These are phyloP conservation scores for Aspergillus olivimuriae DNA, from an alignment of 495 filamentous ascomycete genomes.

Conservation along the genomic window DNA sequence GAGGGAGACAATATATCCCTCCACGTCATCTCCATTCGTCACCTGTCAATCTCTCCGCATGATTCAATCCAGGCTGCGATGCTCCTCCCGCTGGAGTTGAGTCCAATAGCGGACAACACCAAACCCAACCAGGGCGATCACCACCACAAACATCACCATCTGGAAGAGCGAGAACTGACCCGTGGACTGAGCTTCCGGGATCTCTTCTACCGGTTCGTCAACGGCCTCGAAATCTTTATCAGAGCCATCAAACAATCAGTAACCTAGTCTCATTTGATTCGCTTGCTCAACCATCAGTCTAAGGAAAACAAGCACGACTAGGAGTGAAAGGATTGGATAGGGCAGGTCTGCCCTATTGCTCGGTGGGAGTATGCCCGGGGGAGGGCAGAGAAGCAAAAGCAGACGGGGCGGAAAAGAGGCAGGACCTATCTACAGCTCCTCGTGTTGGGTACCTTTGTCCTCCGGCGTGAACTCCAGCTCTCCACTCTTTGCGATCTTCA, in stretches of 20 bases:
- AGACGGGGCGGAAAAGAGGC: too few relatives aligned
- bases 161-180: conserved; percentile 3
- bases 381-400: too few relatives aligned
- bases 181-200: conserved; percentile 10
- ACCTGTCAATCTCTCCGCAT: too few relatives aligned
- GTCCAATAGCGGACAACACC: neutral
- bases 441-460: conserved; percentile 86
- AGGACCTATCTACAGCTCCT: conserved; percentile 82
- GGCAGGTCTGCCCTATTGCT: too few relatives aligned
- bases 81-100: neutral
- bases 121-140: neutral
- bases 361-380: too few relatives aligned
- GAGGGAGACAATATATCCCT: too few relatives aligned
- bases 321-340: neutral
- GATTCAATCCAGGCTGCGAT: neutral
- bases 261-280: conserved; percentile 11
- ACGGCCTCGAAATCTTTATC: conserved; percentile 7
- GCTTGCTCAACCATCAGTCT: neutral
- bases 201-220: conserved; percentile 9
- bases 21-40: too few relatives aligned
- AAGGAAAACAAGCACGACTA: neutral
- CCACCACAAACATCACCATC: neutral
- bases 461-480: conserved; percentile 61
- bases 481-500: conserved; percentile 93
- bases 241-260: conserved; percentile 30